Percentiles rank a stretch among this genome's conserved stretches.
These are phyloP conservation scores for Coniella lustricola DNA, from an alignment of 2,329 filamentous ascomycete genomes.

Conservation along the genomic window DNA sequence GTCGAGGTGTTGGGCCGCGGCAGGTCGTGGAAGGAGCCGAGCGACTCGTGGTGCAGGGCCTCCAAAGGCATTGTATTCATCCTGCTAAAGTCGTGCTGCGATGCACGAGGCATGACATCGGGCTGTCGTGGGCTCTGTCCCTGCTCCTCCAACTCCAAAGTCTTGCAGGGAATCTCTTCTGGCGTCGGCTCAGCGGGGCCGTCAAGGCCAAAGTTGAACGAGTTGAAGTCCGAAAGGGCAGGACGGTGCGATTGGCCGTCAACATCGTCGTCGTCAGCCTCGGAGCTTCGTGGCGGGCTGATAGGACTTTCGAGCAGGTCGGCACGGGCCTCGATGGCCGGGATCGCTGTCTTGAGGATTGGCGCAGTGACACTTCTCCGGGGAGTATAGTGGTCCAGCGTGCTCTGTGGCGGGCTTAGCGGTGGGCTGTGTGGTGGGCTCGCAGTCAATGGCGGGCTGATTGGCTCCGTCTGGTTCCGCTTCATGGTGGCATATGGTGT, in stretches of 20 bases:
- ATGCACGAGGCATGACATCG: background rate
- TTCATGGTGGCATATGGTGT: conserved; percentile 8
- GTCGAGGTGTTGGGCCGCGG: conserved; percentile 9
- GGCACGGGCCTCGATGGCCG: background rate
- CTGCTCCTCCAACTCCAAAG: background rate
- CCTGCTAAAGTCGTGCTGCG: conserved; percentile 8
- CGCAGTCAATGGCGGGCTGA: conserved; percentile 13
- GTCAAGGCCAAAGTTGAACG: conserved; percentile 9
- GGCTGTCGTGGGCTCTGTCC: conserved; percentile 6
- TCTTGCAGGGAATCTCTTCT: background rate
- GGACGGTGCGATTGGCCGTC: conserved; percentile 2
- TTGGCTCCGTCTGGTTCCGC: conserved; percentile 11
- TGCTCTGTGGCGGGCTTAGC: conserved; percentile 5
- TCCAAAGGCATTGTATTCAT: conserved; percentile 12
- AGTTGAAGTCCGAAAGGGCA: conserved; percentile 1
- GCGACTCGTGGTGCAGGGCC: background rate
- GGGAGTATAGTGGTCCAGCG: background rate
- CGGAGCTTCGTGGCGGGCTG: conserved; percentile 9
- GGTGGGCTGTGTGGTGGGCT: conserved; percentile 12
- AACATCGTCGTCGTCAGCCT: background rate
- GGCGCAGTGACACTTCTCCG: conserved; percentile 11
- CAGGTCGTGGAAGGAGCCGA: background rate
- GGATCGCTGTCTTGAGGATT: conserved; percentile 4
- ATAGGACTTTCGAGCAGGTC: conserved; percentile 4
- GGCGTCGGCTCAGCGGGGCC: background rate